Evolutionary conservation across 192 early-diverging fungal genomes (phyloP).

Genomic region (Podila verticillata): DNA sequence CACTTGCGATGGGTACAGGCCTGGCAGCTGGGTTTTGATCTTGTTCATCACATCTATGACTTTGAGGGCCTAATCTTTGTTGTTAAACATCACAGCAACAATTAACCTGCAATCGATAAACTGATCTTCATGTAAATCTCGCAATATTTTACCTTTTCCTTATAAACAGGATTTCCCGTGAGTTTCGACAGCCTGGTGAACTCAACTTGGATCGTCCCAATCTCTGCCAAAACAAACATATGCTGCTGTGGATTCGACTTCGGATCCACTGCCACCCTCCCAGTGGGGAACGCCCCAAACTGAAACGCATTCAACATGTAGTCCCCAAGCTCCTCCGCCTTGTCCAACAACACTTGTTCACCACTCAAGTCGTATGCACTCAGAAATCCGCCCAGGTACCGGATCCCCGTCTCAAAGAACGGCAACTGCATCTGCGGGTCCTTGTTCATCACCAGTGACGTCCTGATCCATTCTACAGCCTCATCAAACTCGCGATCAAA

Average conservation of each 20-base stretch:
- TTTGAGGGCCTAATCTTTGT: constrained; percentile 58
- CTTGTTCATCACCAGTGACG: constrained; percentile 57
- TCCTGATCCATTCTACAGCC: constrained; percentile 67
- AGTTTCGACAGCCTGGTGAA: constrained; percentile 81
- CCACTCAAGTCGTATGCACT: constrained; percentile 81
- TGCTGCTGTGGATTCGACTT: neutral
- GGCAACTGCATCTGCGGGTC: constrained; percentile 47
- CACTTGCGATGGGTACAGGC: constrained; percentile 68
- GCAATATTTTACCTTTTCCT: constrained; percentile 53
- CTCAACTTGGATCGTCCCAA: constrained; percentile 81
- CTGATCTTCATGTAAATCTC: no score
- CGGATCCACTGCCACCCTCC: neutral
- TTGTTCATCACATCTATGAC: constrained; percentile 65
- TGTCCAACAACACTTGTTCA: constrained; percentile 68
- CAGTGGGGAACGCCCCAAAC: neutral
- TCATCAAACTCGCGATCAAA: constrained; percentile 75
- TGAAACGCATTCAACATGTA: constrained; percentile 73
- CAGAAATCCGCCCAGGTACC: constrained; percentile 74
- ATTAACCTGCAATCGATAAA: no score
- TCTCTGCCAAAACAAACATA: constrained; percentile 59
- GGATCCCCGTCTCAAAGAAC: constrained; percentile 85
- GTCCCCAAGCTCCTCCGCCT: constrained; percentile 72
- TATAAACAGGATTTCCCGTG: constrained; percentile 74
- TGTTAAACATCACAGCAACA: neutral
- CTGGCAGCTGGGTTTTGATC: constrained; percentile 53